Conservation (phyloP, 2,329 filamentous ascomycete species). For the Ophiocordyceps camponoti-leonardi region DNA sequence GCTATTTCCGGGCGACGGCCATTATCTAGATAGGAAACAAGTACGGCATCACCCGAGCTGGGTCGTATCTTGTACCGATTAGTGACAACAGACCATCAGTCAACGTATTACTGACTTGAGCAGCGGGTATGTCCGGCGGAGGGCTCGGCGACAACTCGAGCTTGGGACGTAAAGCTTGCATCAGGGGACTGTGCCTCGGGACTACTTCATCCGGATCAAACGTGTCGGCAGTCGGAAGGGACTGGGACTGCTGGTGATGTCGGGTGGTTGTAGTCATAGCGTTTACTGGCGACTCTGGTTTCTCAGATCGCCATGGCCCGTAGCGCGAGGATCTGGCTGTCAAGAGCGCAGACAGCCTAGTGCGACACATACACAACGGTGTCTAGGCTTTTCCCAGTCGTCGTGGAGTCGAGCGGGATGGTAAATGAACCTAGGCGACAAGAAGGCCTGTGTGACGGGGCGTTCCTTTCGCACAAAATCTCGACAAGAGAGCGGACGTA, state of each 20-base stretch:
- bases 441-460: not conserved
- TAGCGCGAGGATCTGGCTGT: not conserved
- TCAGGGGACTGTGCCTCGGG: slow-evolving; percentile 22
- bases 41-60: slow-evolving; percentile 46
- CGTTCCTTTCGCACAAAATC: not conserved
- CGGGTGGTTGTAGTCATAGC: slow-evolving; percentile 23
- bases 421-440: too few relatives aligned
- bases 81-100: slow-evolving; percentile 24
- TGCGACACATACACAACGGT: too few relatives aligned
- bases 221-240: slow-evolving; percentile 13
- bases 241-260: slow-evolving; percentile 14
- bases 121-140: slow-evolving; percentile 17
- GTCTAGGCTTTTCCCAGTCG: too few relatives aligned
- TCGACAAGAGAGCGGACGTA: not conserved
- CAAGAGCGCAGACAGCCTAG: not conserved
- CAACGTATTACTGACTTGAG: slow-evolving; percentile 17
- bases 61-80: slow-evolving; percentile 34
- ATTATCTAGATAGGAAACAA: slow-evolving; percentile 46
- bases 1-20: slow-evolving; percentile 51
- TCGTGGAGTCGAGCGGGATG: too few relatives aligned
- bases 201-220: slow-evolving; percentile 28
- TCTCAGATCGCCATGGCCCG: slow-evolving; percentile 18
- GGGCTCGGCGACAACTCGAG: slow-evolving; percentile 15
- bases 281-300: slow-evolving; percentile 11
- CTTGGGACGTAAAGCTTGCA: slow-evolving; percentile 15